Evolutionary conservation across 2,329 filamentous ascomycete genomes (phyloP), one percentile per base, ranked within the genome.

Genomic region (Scytalidium lignicola): DNA sequence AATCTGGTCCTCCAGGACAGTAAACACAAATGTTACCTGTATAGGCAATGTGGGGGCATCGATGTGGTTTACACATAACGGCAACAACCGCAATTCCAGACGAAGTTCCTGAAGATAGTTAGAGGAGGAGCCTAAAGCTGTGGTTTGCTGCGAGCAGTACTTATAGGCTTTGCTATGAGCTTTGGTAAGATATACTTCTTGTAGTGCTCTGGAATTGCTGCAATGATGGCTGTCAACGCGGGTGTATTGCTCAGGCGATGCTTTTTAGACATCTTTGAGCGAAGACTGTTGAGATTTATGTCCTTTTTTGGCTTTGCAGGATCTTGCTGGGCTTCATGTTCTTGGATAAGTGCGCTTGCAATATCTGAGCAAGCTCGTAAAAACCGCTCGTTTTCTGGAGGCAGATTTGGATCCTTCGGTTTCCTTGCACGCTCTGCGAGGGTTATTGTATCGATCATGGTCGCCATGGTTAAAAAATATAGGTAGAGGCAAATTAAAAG

Each of bases 21-120:
- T 99, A 99, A 53, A 99, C 93, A 68, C 93, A 99, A 55, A 99
- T 97, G 66, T 99, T 99, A 55, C 93, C 93, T 0, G 93, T 99
- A 68, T 96, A 99, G 10, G 93, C 89, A 60, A 99, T 99, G 65
- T 99, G 93, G 17, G 93, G 93, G 64, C 93, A 99, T 65, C 93
- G 80, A 67, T 99, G 93, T 20, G 93, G 93, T 70, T 99, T 99
- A 79, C 93, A 97, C 93, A 99, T 99, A 58, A 99, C 95, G 41
- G 95, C 93, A 43, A 99, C 93, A 8, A 99, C 93, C 2, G 93
- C 93, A 61, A 99, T 99, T 50, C 93, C 93, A 46, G 91, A 96
- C 0, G 92, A 95, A 15, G 92, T 96, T 61, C 90, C 83, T 88
- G 56, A n/a, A 45, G 26, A 37, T 13, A 19, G 26, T 51, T 60